Conservation (phyloP, 2,329 filamentous ascomycete genomes). For the Talaromyces atroroseus region DNA sequence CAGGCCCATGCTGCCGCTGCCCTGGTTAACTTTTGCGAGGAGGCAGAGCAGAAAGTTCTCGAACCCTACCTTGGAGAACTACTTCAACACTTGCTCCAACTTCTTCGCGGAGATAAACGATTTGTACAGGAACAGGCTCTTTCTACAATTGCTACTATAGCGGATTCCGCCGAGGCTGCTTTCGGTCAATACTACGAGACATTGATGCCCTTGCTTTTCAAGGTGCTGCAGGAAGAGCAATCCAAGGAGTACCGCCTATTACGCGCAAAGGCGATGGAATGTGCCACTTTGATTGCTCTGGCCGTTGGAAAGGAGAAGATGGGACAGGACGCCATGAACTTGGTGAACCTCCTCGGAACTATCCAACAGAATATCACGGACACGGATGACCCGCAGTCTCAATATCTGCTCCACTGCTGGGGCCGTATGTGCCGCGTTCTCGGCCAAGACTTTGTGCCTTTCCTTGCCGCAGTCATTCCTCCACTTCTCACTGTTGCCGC, state of each 20-base stretch:
- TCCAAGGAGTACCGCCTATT: conserved; percentile 89
- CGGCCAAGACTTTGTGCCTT: conserved; percentile 83
- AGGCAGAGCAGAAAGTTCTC: conserved; percentile 85
- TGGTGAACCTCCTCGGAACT: conserved; percentile 79
- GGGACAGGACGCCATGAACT: conserved; percentile 74
- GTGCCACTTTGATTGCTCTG: conserved; percentile 88
- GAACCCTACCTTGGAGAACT: conserved; percentile 91
- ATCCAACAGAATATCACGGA: conserved; percentile 86
- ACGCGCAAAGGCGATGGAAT: conserved; percentile 98
- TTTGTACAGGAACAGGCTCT: conserved; percentile 97
- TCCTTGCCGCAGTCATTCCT: conserved; percentile 88
- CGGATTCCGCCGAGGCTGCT: conserved; percentile 92
- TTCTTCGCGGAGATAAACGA: conserved; percentile 85
- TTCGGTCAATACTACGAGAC: conserved; percentile 95
- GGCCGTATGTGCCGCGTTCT: conserved; percentile 96
- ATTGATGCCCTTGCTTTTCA: conserved; percentile 90
- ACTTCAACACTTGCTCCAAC: conserved; percentile 74
- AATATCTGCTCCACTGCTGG: conserved; percentile 98
- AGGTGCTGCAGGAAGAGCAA: conserved; percentile 80
- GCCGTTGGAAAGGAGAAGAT: conserved; percentile 93
- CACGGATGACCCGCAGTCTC: conserved; percentile 88
- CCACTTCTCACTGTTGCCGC: conserved; percentile 84
- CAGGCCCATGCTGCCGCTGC: conserved; percentile 97
- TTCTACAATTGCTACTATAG: conserved; percentile 96
- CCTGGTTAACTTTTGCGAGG: conserved; percentile 97